These are phyloP conservation scores for Cyclospora cayetanensis DNA, from an alignment of 169 alveolate genomes.

Conservation along the genomic window DNA sequence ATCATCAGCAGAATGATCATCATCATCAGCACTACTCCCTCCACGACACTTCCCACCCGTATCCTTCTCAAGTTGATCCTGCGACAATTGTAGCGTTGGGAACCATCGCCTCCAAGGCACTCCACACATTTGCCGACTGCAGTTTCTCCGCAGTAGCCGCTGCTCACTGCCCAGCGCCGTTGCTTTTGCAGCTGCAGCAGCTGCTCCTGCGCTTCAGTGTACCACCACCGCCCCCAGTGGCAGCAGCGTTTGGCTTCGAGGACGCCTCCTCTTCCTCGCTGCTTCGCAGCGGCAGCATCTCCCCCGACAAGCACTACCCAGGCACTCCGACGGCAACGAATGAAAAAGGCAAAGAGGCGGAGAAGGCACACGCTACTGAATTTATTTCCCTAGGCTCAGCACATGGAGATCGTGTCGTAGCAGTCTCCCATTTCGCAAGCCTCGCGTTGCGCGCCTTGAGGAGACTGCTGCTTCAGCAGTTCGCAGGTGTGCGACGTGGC, in stretches of 20 bases:
- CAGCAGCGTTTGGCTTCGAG: too few species aligned
- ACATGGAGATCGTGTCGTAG: too few species aligned
- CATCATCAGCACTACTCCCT: too few species aligned
- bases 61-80: not conserved
- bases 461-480: constrained; percentile 61
- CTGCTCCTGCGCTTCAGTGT: constrained; percentile 19
- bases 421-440: not conserved
- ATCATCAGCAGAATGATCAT: not conserved
- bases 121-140: not conserved
- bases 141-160: constrained; percentile 43
- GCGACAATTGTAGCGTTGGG: constrained; percentile 25
- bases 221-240: not conserved
- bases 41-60: too few species aligned
- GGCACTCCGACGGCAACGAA: too few species aligned
- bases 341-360: too few species aligned
- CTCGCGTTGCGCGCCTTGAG: not conserved
- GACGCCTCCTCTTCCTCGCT: too few species aligned
- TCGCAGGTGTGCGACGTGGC: constrained; percentile 24
- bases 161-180: constrained; percentile 49
- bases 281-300: constrained; percentile 5
- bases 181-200: constrained; percentile 54
- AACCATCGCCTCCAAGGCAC: not conserved
- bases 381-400: too few species aligned
- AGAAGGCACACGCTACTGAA: not conserved
- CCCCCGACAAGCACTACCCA: not conserved